Evolutionary conservation across 2,329 filamentous ascomycete genomes (phyloP), one percentile per base, ranked within the genome.

Genomic region (Ilyonectria mors-panacis): DNA sequence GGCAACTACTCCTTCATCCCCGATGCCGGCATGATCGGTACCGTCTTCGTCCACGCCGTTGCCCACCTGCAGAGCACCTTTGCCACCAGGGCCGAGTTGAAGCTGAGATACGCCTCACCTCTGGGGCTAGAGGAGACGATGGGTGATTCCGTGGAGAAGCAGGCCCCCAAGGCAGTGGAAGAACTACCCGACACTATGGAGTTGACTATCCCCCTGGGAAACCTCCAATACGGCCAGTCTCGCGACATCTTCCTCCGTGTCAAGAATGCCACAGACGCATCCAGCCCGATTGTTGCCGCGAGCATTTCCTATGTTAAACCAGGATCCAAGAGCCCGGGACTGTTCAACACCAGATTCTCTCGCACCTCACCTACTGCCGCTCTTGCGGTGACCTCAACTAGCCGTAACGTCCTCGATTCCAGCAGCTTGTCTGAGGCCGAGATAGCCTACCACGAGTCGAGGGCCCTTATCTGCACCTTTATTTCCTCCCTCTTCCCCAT

Each of bases 1-100:
- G 89, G 89, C 1, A 88, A 85, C 74, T 91, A 89, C 64, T 81
- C 87, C 9, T 91, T 90, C 69, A 91, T 91, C 19, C 86, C 88
- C 0, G 88, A 91, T 60, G 84, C 87, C 0, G 86, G 88, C 65
- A 90, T 91, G 87, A 87, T 91, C 66, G 86, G 86, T 3, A 91
- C 89, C 3, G 87, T 89, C 4, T 90, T 91, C 66, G 83, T 90
- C 3, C 87, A 91, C 71, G 87, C 89, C 2, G 83, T 90, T 2
- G 88, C 89, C 19, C 89, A 91, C 69, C 75, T 91, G 2, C 88
- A 89, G 71, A 84, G 85, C 2, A 91, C 88, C 0, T 89, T 85
- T 67, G 88, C 88, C 2, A 85, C 80, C 4, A 79, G 81, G 1
- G 85, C 85, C 3, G 78, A 71, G 0, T 75, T 91, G 2, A 77